phyloP scores from a whole-genome alignment of 2,329 filamentous ascomycete genomes.

The Huntiella savannae region DNA sequence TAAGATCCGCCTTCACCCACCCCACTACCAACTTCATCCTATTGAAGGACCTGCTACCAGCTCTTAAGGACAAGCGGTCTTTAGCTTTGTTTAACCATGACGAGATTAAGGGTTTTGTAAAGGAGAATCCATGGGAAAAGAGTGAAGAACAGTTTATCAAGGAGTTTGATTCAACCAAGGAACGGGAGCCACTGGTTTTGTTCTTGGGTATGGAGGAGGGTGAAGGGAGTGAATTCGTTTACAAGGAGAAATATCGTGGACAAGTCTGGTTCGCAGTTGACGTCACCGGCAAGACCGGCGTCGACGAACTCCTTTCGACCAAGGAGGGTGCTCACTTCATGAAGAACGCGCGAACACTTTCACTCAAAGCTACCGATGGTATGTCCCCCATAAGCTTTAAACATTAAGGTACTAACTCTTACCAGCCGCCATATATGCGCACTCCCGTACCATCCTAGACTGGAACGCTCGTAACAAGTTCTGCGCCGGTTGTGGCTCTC shows the following conservation, averaged over 20 bases:
- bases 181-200: conserved; percentile 46
- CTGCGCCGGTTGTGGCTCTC: conserved; percentile 74
- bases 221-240: conserved; percentile 29
- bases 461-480: conserved; percentile 90
- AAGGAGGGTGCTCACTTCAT: conserved; percentile 3
- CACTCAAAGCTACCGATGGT: conserved; percentile 20
- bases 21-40: conserved; percentile 54
- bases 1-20: conserved; percentile 46
- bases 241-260: conserved; percentile 50
- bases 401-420: neutral
- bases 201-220: conserved; percentile 71
- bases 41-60: conserved; percentile 58
- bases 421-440: conserved; percentile 72
- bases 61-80: conserved; percentile 34
- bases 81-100: conserved; percentile 50
- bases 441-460: conserved; percentile 72
- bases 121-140: conserved; percentile 48
- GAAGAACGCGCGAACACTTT: conserved; percentile 28
- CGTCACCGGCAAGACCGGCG: conserved; percentile 50
- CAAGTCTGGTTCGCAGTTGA: conserved; percentile 80
- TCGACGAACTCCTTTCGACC: conserved; percentile 15
- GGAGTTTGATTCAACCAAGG: conserved; percentile 51
- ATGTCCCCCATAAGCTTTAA: neutral
- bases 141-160: conserved; percentile 55
- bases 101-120: conserved; percentile 53